Conservation (phyloP, 805 yeast species). For the Saturnispora bothae region DNA sequence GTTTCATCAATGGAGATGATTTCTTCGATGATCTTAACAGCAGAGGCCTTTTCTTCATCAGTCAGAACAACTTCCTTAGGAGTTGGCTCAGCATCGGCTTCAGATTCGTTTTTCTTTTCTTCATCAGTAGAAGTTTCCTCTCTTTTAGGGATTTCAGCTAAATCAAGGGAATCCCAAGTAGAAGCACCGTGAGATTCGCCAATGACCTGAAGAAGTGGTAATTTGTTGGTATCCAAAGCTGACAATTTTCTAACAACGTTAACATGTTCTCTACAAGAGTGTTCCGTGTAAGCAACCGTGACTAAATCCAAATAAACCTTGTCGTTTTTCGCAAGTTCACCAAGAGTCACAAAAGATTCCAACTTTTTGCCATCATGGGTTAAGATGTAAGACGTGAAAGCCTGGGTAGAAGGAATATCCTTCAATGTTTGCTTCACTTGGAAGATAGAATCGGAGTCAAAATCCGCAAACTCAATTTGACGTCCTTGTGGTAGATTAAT, state of each 20-base stretch:
- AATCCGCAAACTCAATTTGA: slow-evolving; percentile 1
- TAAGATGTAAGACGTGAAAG: slow-evolving; percentile 51
- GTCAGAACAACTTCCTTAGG: slow-evolving; percentile 17
- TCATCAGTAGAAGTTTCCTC: slow-evolving; percentile 10
- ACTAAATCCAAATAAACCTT: slow-evolving; percentile 35
- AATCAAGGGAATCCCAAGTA: slow-evolving; percentile 32
- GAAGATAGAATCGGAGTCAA: slow-evolving; percentile 28
- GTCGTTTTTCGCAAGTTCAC: slow-evolving; percentile 11
- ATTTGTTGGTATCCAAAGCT: slow-evolving; percentile 40
- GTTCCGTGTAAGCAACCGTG: slow-evolving; percentile 50
- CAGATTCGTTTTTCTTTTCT: slow-evolving; percentile 16
- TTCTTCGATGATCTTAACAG: slow-evolving; percentile 15
- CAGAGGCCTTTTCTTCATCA: slow-evolving; percentile 25
- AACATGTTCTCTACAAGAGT: slow-evolving; percentile 52
- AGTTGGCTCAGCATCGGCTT: slow-evolving; percentile 5
- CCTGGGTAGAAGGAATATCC: slow-evolving; percentile 46
- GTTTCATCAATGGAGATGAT: slow-evolving; percentile 7
- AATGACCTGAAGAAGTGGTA: slow-evolving; percentile 29
- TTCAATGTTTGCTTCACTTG: slow-evolving; percentile 50
- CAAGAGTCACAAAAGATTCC: slow-evolving; percentile 21
- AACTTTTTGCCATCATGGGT: slow-evolving; percentile 25
- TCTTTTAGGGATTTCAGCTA: slow-evolving; percentile 24
- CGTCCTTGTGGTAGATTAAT: slow-evolving; percentile 9
- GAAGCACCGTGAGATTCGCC: slow-evolving; percentile 41
- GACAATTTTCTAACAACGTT: slow-evolving; percentile 50